Conservation (phyloP, 2,329 filamentous ascomycete genomes). For the Hypoxylon sp. region DNA sequence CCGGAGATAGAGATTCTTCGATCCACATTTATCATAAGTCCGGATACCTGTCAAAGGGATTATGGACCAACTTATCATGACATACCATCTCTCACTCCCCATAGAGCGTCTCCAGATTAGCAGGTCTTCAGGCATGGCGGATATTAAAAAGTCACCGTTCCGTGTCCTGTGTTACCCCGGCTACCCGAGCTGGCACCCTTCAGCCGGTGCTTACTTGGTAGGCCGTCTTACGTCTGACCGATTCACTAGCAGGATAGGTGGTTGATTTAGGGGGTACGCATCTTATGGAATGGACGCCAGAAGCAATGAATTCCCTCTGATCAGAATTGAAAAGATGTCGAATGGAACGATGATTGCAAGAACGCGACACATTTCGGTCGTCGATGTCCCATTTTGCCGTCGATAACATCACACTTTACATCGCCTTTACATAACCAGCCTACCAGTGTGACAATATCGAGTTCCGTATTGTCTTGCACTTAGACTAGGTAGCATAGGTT, state of each 20-base stretch:
- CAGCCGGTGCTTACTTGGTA: not conserved
- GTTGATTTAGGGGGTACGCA: not conserved
- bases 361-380: not conserved
- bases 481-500: not conserved
- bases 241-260: not conserved
- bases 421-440: not conserved
- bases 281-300: not conserved
- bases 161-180: not conserved
- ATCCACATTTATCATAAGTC: conserved; percentile 19
- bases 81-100: not conserved
- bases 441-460: not conserved
- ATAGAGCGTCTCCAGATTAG: not conserved
- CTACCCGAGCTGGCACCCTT: not conserved
- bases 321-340: not conserved
- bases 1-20: conserved; percentile 11
- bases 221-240: not conserved
- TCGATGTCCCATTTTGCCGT: not conserved
- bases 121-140: conserved; percentile 4
- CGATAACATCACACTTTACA: not conserved
- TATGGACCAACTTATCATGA: too few relatives aligned
- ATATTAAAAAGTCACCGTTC: not conserved
- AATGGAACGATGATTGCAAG: not conserved
- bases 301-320: not conserved
- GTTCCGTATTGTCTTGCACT: not conserved
- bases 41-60: not conserved